Base-by-base conservation (phyloP, 768 basidiomycete genomes). In the Kwoniella sp. region DNA sequence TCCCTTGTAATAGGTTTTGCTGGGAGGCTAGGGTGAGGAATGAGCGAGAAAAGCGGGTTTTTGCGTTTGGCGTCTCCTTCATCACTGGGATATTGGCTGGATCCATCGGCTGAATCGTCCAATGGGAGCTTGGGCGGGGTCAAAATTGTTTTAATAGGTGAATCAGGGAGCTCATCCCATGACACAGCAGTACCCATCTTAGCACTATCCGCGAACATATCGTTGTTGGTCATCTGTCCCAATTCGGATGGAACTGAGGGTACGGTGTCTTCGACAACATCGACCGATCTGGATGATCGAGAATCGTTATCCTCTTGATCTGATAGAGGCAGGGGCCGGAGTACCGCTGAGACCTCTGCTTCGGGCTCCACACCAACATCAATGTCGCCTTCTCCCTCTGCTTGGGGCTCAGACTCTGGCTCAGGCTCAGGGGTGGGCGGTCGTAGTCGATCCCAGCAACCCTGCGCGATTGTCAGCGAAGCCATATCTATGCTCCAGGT, bases 391-490 rank as follows among this genome's bases (percentile, higher is more conserved):
- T 33, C 33, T 29, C 53, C 21, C 55, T 33, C 13, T 13, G n/a
- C 53, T 24, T 49, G 30, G 13, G 10, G 17, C 30, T 52, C 48
- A 12, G 36, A 1, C n/a, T 51, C 48, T 30, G 33, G 27, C 40
- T 44, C 48, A 49, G 33, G 27, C 40, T 44, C 40, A 2, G 40
- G 40, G 15, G 48, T 57, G 17, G 57, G 29, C 22, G 47, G 57
- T 21, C 48, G 57, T 12, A 65, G 25, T 29, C 30, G 24, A 22
- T 59, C 55, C 64, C 64, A 65, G 52, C 64, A 59, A 15, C 50
- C 22, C 64, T 65, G 19, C n/a, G 48, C 27, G 25, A 21, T 9
- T 10, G 40, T 63, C 49, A 59, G 46, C 46, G 33, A 17, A 30
- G 13, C 25, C 15, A 1, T 2, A 4, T 57, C 10, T 3, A 22